These are phyloP conservation scores for Neoboletus brunneissimus DNA, from an alignment of 768 basidiomycete species.

Conservation along the genomic window DNA sequence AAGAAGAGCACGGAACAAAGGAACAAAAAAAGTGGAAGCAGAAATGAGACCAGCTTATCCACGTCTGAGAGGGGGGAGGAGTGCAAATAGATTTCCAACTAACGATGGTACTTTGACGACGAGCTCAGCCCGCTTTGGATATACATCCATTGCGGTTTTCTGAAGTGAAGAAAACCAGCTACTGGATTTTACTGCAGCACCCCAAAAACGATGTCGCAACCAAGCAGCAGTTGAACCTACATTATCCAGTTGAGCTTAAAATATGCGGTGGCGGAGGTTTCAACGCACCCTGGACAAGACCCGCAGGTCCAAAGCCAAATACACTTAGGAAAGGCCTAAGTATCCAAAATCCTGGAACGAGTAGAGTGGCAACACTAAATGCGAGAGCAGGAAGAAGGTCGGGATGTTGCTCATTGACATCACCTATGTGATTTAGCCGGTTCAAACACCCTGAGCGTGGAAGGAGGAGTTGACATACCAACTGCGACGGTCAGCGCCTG, in stretches of 20 bases:
- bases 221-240: slow-evolving; percentile 16
- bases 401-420: slow-evolving; percentile 14
- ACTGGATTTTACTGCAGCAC: no score
- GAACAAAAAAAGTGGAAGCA: neutral
- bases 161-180: no score
- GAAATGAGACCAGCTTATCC: neutral
- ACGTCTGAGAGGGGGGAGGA: neutral
- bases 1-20: neutral
- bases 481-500: slow-evolving; percentile 5
- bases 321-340: slow-evolving; percentile 9
- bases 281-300: slow-evolving; percentile 13
- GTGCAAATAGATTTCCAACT: neutral
- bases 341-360: slow-evolving; percentile 16
- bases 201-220: slow-evolving; percentile 7
- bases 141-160: no score
- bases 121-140: slow-evolving; percentile 6
- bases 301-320: slow-evolving; percentile 17
- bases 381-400: slow-evolving; percentile 1
- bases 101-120: neutral
- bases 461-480: slow-evolving; percentile 1
- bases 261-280: rapidly evolving
- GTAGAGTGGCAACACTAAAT: slow-evolving; percentile 1
- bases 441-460: no score
- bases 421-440: slow-evolving; percentile 5
- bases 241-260: neutral